Conservation (phyloP, 1,284 basidiomycete species). For the Trichosporon inkin region DNA sequence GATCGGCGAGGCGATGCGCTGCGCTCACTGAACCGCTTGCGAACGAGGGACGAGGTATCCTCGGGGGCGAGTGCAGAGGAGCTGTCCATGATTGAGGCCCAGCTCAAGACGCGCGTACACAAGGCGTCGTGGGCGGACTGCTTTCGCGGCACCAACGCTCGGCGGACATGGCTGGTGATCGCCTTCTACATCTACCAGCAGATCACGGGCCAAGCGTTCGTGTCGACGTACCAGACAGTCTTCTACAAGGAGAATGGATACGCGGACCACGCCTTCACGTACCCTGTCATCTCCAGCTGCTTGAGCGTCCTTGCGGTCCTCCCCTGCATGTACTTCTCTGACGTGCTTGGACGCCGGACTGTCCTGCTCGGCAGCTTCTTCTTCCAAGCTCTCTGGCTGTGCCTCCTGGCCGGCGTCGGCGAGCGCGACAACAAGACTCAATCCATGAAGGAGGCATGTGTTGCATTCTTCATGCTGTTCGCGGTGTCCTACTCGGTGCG, state of each 20-base stretch:
- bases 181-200: constrained; percentile 15
- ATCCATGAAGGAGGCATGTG: not conserved
- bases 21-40: not conserved
- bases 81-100: constrained; percentile 12
- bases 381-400: constrained; percentile 10
- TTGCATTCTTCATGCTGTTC: constrained; percentile 15
- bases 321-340: constrained; percentile 12
- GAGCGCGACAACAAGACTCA: not conserved
- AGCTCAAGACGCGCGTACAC: constrained; percentile 7
- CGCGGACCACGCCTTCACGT: constrained; percentile 13
- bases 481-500: constrained; percentile 6
- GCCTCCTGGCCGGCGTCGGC: constrained; percentile 15
- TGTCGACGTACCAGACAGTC: constrained; percentile 13
- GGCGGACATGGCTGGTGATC: constrained; percentile 18
- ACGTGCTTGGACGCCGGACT: constrained; percentile 9
- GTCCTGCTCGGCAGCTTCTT: constrained; percentile 8
- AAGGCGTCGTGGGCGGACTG: constrained; percentile 15
- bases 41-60: not conserved
- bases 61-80: constrained; percentile 9
- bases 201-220: constrained; percentile 16
- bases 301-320: constrained; percentile 5
- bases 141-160: constrained; percentile 15
- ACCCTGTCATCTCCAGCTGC: constrained; percentile 1
- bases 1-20: constrained; percentile 11
- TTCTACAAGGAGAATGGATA: constrained; percentile 16